Base-by-base conservation (phyloP, 805 yeast genomes). In the Hanseniaspora osmophila region DNA sequence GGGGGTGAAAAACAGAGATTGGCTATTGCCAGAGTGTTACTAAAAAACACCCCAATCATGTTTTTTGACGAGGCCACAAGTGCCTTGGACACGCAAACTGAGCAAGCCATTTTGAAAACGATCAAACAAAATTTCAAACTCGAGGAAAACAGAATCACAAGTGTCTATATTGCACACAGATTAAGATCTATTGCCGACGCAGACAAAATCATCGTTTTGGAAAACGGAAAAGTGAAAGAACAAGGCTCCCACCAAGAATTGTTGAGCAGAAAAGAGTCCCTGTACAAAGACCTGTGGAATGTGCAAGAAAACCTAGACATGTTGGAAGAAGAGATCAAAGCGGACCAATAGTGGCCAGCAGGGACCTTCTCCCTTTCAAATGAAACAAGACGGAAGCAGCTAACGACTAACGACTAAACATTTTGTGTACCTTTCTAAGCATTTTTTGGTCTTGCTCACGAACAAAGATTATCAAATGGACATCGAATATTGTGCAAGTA, bases 1-100 rank as follows among this genome's bases (percentile, higher is more conserved):
- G 98, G 98, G n/a, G 98, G 98, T 49, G 98, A 92, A 61, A 88
- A 92, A 60, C 98, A 92, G 64, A 69, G 98, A 50, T 68, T 92
- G 39, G 97, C 98, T 0, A 86, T 92, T 52, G 92, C 96, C 0
- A 72, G 98, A 51, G 75, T 92, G n/a, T 62, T 92, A 40, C 65
- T 92, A 53, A 92, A 92, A 62, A 71, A 77, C 51, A 77, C 96
- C 0, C 90, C 92, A 27, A 85, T 92, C 42, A 83, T 94, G 46
- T 90, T 92, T 61, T 88, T 92, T 53, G 98, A 92, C 58, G 98
- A 92, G 58, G 97, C 98, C 2, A 85, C 98, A 0, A 81, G 94
- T 42, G 97, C 98, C 0, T 69, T 92, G 41, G 98, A 92, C 61
- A 92, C 98, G 10, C 95, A 88, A 55, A 92, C 98, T 0, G 98